These are phyloP conservation scores for Camellia japonica DNA, from an alignment of 148 eudicot species.

Conservation along the genomic window DNA sequence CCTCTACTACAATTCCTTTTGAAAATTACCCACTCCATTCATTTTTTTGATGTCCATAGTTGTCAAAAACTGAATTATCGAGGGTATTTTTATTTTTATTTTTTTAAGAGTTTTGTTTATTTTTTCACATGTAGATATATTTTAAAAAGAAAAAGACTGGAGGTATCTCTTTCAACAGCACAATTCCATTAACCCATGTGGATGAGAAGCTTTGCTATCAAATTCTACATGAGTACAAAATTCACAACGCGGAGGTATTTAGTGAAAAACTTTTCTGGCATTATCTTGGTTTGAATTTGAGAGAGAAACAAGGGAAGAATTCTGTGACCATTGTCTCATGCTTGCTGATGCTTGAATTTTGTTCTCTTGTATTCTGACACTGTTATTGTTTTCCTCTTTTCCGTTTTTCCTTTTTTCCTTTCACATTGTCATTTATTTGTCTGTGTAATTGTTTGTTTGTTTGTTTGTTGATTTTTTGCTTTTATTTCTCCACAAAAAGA, in stretches of 20 bases:
- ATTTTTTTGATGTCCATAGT: background rate
- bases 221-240: conserved; percentile 95
- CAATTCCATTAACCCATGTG: conserved; percentile 73
- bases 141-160: conserved; percentile 99
- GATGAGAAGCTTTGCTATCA: conserved; percentile 99
- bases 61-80: background rate
- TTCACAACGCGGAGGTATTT: conserved; percentile 97
- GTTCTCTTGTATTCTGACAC: background rate
- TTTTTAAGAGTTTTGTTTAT: conserved; percentile 11
- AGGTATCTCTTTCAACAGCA: conserved; percentile 96
- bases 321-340: background rate
- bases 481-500: background rate
- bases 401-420: background rate
- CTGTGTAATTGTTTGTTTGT: background rate
- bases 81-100: background rate
- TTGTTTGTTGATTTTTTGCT: background rate
- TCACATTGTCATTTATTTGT: background rate
- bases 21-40: background rate
- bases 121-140: conserved; percentile 60
- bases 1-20: background rate
- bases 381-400: background rate
- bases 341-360: background rate
- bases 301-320: background rate
- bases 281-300: background rate
- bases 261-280: background rate